These are phyloP conservation scores for Tuber microsphaerosporum DNA, from an alignment of 495 filamentous ascomycete species.

Conservation along the genomic window DNA sequence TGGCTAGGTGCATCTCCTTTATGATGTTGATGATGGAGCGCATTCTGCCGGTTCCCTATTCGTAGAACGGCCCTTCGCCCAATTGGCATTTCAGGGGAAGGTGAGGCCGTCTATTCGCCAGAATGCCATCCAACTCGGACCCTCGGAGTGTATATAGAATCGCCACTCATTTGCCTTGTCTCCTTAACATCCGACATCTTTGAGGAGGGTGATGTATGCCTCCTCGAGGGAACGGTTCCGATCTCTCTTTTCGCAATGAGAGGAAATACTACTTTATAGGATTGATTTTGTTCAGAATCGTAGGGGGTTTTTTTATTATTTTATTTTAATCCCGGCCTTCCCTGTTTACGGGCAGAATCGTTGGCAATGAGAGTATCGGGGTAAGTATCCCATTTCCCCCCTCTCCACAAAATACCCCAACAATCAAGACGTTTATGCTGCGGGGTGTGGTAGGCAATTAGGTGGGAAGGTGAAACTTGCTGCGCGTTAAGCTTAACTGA, in stretches of 20 bases:
- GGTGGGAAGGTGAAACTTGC: slow-evolving; percentile 31
- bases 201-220: not conserved
- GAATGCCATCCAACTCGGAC: not conserved
- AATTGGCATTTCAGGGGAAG: slow-evolving; percentile 64
- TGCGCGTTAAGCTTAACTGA: slow-evolving; percentile 28
- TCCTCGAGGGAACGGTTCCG: not conserved
- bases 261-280: not conserved
- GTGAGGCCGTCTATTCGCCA: slow-evolving; percentile 56
- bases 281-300: not conserved
- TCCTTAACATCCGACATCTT: slow-evolving; percentile 20
- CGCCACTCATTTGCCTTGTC: slow-evolving; percentile 17
- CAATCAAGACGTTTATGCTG: not conserved
- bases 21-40: slow-evolving; percentile 92
- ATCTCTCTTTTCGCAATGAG: not conserved
- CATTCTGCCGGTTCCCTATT: slow-evolving; percentile 59
- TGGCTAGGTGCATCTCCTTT: slow-evolving; percentile 65
- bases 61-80: slow-evolving; percentile 79
- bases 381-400: not conserved
- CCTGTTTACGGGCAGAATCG: not conserved
- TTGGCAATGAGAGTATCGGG: not conserved
- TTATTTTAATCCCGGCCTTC: not conserved
- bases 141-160: slow-evolving; percentile 7
- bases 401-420: not conserved
- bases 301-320: not conserved
- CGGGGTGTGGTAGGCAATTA: not conserved